Conservation (phyloP, 805 yeast genomes). For the Aciculoconidium aculeatum region DNA sequence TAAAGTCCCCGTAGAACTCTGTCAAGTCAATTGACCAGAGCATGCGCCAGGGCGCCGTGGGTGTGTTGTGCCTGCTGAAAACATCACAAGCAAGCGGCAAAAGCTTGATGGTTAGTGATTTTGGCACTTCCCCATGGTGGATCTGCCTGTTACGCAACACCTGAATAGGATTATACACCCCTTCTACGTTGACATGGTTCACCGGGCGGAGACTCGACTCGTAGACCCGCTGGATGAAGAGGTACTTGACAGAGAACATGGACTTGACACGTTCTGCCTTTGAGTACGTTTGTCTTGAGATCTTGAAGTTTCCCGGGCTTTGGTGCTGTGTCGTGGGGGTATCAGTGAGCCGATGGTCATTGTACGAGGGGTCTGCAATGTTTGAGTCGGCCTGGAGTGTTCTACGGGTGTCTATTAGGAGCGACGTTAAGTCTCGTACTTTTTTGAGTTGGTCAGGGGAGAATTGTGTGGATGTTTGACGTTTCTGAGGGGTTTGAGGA, state of each 20-base stretch:
- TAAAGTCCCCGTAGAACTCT: slow-evolving; percentile 51
- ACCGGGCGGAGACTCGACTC: slow-evolving; percentile 10
- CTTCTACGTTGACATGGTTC: slow-evolving; percentile 50
- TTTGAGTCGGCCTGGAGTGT: slow-evolving; percentile 38
- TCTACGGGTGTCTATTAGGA: slow-evolving; percentile 38
- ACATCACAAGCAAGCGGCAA: slow-evolving; percentile 63
- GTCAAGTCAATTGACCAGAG: slow-evolving; percentile 62
- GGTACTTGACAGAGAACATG: slow-evolving; percentile 45
- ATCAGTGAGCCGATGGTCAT: slow-evolving; percentile 5
- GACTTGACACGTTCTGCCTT: slow-evolving; percentile 47
- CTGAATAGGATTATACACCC: slow-evolving; percentile 76
- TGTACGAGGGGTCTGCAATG: slow-evolving; percentile 24
- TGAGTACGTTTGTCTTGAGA: slow-evolving; percentile 33
- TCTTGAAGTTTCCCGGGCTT: slow-evolving; percentile 7
- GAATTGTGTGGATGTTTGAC: background rate
- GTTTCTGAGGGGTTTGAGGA: background rate
- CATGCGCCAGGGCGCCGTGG: slow-evolving; percentile 32
- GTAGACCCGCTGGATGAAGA: slow-evolving; percentile 39
- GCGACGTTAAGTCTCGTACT: slow-evolving; percentile 33
- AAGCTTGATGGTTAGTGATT: slow-evolving; percentile 36
- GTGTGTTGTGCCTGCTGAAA: slow-evolving; percentile 38
- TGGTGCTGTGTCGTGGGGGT: slow-evolving; percentile 1
- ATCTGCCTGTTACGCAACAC: slow-evolving; percentile 67
- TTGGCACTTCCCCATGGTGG: slow-evolving; percentile 18
- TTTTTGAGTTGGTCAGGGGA: slow-evolving; percentile 13